Evolutionary conservation across 768 basidiomycete genomes (phyloP).

Genomic region (Russula vinacea): DNA sequence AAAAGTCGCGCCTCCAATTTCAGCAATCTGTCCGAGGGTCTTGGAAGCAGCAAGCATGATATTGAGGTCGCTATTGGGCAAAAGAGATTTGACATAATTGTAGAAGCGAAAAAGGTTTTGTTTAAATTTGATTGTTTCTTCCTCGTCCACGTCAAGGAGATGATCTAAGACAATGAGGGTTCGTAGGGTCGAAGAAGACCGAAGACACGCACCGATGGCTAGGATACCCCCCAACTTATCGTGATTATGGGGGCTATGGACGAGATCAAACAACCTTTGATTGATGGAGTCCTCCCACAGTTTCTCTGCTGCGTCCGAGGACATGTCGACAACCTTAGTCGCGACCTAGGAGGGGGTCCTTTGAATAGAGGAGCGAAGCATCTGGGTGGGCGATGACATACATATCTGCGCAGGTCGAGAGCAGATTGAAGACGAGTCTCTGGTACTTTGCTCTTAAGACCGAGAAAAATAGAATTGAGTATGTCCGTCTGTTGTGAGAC

Average conservation of each 20-base stretch:
- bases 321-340: slow-evolving; percentile 72
- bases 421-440: slow-evolving; percentile 69
- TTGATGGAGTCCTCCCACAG: slow-evolving; percentile 86
- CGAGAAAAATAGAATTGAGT: slow-evolving; percentile 63
- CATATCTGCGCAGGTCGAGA: slow-evolving; percentile 69
- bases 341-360: slow-evolving; percentile 53
- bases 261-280: slow-evolving; percentile 72
- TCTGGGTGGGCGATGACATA: slow-evolving; percentile 38
- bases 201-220: slow-evolving; percentile 67
- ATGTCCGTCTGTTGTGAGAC: slow-evolving; percentile 58
- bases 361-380: slow-evolving; percentile 14
- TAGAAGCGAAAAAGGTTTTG: slow-evolving; percentile 81
- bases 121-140: slow-evolving; percentile 79
- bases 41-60: slow-evolving; percentile 96
- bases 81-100: slow-evolving; percentile 90
- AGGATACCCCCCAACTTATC: slow-evolving; percentile 85
- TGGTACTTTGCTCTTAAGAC: slow-evolving; percentile 58
- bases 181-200: background rate
- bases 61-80: slow-evolving; percentile 86
- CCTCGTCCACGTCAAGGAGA: slow-evolving; percentile 70
- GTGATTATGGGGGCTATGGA: slow-evolving; percentile 71
- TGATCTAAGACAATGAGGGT: slow-evolving; percentile 49
- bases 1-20: slow-evolving; percentile 77
- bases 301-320: slow-evolving; percentile 74
- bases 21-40: slow-evolving; percentile 82